Percentiles rank a stretch among this genome's conserved stretches.
Evolutionary conservation across 2,329 filamentous ascomycete species (phyloP).

Genomic region (Microdochium paspali): DNA sequence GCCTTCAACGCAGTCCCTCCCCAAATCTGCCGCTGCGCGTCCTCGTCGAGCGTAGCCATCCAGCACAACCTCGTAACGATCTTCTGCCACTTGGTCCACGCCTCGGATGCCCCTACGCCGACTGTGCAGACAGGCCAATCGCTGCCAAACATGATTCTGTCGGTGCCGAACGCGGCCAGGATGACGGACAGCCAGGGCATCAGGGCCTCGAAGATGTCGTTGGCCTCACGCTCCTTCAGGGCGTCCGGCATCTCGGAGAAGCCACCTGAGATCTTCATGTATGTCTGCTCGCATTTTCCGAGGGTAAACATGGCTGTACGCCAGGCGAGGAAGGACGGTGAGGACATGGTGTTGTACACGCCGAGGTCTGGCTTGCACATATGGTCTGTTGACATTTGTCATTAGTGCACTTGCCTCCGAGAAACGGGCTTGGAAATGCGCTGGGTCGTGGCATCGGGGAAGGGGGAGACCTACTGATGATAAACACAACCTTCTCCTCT

Average conservation of each 20-base stretch:
- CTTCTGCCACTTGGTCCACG: conserved; percentile 68
- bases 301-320: conserved; percentile 58
- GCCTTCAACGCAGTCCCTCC: conserved; percentile 61
- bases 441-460: too few species aligned
- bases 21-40: conserved; percentile 61
- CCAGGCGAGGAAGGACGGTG: conserved; percentile 59
- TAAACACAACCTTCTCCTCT: conserved; percentile 51
- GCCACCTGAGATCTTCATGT: conserved; percentile 84
- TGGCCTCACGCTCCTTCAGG: conserved; percentile 35
- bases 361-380: conserved; percentile 79
- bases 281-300: conserved; percentile 55
- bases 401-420: not conserved
- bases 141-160: conserved; percentile 78
- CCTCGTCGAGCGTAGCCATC: conserved; percentile 49
- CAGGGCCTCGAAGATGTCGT: conserved; percentile 53
- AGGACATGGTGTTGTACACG: conserved; percentile 44
- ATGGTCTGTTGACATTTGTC: conserved; percentile 53
- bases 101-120: conserved; percentile 35
- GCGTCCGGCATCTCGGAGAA: conserved; percentile 68
- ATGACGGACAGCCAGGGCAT: conserved; percentile 65
- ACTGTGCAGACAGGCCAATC: conserved; percentile 91
- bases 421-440: not conserved
- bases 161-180: conserved; percentile 61
- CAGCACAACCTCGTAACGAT: conserved; percentile 61
- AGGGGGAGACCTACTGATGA: conserved; percentile 52